phyloP scores from a whole-genome alignment of 108 stramenopile genomes.

The Ochromonas danica region DNA sequence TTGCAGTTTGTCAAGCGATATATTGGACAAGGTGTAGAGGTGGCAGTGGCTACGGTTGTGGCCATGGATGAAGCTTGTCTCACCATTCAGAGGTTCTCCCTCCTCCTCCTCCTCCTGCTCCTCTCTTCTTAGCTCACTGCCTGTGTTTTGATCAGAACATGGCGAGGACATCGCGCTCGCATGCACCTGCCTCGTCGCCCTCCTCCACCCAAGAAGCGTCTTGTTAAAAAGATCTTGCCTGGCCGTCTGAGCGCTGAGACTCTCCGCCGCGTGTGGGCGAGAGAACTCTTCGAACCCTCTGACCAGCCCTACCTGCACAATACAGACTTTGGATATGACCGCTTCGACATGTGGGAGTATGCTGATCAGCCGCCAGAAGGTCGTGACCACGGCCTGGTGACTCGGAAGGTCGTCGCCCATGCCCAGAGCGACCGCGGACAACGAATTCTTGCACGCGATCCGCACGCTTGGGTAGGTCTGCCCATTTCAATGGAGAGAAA shows the following conservation, averaged over 20 bases:
- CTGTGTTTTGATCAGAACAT: background rate
- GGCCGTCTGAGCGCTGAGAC: background rate
- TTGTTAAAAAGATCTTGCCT: background rate
- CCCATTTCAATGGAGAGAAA: background rate
- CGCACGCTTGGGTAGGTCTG: background rate
- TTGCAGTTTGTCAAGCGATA: background rate
- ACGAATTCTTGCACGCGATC: background rate
- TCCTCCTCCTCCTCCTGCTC: background rate
- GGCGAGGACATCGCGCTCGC: background rate
- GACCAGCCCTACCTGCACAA: too few relatives aligned
- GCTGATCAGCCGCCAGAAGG: background rate
- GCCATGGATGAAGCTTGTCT: background rate
- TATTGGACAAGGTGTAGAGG: background rate
- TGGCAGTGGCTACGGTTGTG: background rate
- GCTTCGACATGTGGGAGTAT: background rate
- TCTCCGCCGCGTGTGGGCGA: background rate
- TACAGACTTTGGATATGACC: too few relatives aligned
- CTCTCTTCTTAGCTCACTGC: background rate
- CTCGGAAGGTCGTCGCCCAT: background rate
- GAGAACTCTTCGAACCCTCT: background rate
- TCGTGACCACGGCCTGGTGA: background rate
- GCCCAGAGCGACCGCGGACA: background rate
- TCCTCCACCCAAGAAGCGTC: background rate
- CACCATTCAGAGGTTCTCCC: background rate
- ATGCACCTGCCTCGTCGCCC: background rate